Conservation (phyloP, 2,329 filamentous ascomycete genomes). For the Aspergillus arachidicola region DNA sequence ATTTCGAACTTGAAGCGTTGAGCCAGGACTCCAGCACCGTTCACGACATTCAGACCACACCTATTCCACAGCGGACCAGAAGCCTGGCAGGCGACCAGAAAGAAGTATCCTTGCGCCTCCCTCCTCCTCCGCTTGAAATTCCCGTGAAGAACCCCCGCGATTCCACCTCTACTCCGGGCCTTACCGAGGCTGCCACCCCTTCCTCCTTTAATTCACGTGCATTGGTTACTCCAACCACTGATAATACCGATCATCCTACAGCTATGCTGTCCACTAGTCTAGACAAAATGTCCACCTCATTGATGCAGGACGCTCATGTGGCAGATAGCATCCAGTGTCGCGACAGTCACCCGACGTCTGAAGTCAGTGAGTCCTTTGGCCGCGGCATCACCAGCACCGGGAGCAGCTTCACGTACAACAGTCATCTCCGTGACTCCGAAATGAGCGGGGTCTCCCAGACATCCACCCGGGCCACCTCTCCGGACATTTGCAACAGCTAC, state of each 20-base stretch:
- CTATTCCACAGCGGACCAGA: conserved; percentile 22
- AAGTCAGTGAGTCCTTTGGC: conserved; percentile 49
- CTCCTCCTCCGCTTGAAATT: conserved; percentile 50
- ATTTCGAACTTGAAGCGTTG: conserved; percentile 74
- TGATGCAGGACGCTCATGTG: conserved; percentile 23
- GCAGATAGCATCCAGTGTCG: conserved; percentile 34
- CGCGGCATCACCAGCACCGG: conserved; percentile 75
- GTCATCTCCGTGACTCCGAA: conserved; percentile 74
- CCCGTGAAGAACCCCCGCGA: conserved; percentile 34
- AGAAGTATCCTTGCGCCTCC: conserved; percentile 43
- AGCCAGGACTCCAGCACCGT: conserved; percentile 48
- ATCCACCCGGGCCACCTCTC: conserved; percentile 86
- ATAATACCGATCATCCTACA: conserved; percentile 29
- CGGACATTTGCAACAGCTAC: conserved; percentile 63
- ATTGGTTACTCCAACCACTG: conserved; percentile 33
- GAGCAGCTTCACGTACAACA: conserved; percentile 76
- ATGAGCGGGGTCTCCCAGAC: conserved; percentile 76
- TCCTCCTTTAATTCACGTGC: conserved; percentile 49
- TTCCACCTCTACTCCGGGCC: conserved; percentile 37
- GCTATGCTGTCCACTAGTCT: conserved; percentile 29
- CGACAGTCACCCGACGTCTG: conserved; percentile 36
- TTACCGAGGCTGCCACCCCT: conserved; percentile 42
- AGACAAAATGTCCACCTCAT: conserved; percentile 33
- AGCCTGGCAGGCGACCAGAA: conserved; percentile 20
- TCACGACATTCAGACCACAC: conserved; percentile 22